A percentile compares a stretch with the other conserved stretches of the same genome.
These are phyloP conservation scores for Podospora bellae-mahoneyi DNA, from an alignment of 495 filamentous ascomycete genomes.

Conservation along the genomic window DNA sequence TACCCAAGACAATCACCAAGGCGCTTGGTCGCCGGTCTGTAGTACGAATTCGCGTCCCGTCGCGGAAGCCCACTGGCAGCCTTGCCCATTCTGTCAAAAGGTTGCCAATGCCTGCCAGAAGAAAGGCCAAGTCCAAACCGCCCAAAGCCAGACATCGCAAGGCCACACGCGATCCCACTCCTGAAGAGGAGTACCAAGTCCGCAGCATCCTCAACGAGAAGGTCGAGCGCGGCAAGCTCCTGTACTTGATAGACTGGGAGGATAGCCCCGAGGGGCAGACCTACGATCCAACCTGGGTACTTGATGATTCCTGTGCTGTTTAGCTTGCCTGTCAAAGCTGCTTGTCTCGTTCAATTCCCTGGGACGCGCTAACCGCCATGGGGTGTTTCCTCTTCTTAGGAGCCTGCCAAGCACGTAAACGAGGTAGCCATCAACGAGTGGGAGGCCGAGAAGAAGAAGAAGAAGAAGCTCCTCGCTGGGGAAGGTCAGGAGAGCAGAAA, in stretches of 20 bases:
- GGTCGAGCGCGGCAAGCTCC: constrained; percentile 24
- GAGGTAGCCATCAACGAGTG: constrained; percentile 33
- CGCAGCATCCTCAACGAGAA: constrained; percentile 42
- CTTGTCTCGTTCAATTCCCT: background rate
- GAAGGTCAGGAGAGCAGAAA: constrained; percentile 2
- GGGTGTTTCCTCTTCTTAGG: constrained; percentile 27
- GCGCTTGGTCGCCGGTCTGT: background rate
- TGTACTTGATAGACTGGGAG: constrained; percentile 43
- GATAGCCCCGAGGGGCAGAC: constrained; percentile 36
- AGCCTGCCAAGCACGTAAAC: constrained; percentile 37
- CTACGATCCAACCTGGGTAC: constrained; percentile 43
- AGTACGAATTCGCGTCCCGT: background rate
- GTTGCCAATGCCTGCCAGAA: background rate
- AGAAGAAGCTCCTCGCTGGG: background rate
- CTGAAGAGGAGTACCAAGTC: constrained; percentile 26
- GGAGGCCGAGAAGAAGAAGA: constrained; percentile 21
- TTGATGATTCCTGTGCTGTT: constrained; percentile 1
- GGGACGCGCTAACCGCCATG: constrained; percentile 8
- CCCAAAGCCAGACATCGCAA: constrained; percentile 15
- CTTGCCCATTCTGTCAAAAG: constrained; percentile 3
- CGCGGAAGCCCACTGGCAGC: constrained; percentile 3
- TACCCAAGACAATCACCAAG: background rate
- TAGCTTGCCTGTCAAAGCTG: background rate
- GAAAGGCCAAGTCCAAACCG: constrained; percentile 7
- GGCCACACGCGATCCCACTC: constrained; percentile 5